These are phyloP conservation scores for Crepidotus variabilis DNA, from an alignment of 768 basidiomycete species.

Conservation along the genomic window DNA sequence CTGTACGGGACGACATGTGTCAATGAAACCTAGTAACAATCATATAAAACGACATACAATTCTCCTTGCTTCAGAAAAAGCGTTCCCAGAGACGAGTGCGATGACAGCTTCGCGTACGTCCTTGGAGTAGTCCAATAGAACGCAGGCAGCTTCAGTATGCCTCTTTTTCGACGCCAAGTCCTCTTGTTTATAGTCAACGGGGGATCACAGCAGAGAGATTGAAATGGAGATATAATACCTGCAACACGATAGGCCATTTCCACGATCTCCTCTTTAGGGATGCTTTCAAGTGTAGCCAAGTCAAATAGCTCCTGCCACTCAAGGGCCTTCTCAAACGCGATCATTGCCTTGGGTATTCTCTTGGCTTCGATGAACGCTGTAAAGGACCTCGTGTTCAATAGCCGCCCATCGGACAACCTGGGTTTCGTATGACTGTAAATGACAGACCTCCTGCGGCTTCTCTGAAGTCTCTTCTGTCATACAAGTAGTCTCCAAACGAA, in stretches of 20 bases:
- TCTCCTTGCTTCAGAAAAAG: constrained; percentile 86
- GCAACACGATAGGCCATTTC: constrained; percentile 75
- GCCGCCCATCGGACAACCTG: not conserved
- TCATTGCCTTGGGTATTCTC: constrained; percentile 69
- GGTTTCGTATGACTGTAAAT: not conserved
- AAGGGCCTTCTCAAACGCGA: constrained; percentile 81
- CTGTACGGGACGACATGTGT: constrained; percentile 32
- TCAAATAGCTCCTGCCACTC: constrained; percentile 93
- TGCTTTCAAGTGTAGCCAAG: constrained; percentile 52
- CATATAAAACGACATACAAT: constrained; percentile 46
- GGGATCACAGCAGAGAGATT: not conserved
- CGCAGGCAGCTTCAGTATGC: constrained; percentile 73
- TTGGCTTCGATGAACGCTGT: constrained; percentile 73
- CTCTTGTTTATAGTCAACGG: constrained; percentile 43
- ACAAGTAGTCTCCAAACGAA: constrained; percentile 84
- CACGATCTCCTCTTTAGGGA: constrained; percentile 51
- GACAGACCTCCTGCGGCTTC: constrained; percentile 77
- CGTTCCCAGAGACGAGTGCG: constrained; percentile 74
- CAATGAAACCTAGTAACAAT: not conserved
- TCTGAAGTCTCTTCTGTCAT: constrained; percentile 76
- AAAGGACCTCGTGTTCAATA: constrained; percentile 6
- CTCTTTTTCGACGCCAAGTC: constrained; percentile 79
- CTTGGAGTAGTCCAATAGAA: constrained; percentile 79
- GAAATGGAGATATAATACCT: constrained; percentile 44
- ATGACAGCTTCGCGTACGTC: constrained; percentile 77